Base-by-base conservation (phyloP, 164 flowering plant species). In the Vitis labrusca region DNA sequence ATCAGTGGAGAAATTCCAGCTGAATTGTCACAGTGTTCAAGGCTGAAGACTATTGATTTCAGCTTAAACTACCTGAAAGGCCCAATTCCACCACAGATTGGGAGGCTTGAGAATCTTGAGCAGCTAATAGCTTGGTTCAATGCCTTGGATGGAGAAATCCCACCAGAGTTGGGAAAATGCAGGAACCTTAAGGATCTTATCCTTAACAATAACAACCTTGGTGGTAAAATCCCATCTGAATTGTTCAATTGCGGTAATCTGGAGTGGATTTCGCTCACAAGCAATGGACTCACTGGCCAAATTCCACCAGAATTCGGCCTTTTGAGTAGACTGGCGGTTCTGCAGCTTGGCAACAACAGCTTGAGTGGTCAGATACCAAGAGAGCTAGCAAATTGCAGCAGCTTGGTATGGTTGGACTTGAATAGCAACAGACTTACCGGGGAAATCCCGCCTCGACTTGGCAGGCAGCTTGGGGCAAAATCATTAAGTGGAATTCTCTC, bases 101-200 rank as follows among this genome's bases (percentile, higher is more conserved):
- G 98, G 10, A 73, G 65, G 73, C 91, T 94, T 3, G 74, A 78
- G 69, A 84, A 90, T 63, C 87, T 94, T 1, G 97, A 92, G 85
- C 91, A 87, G 66, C 66, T 94, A 16, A 87, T 92, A 61, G 97
- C 93, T 2, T 94, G 98, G 98, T 92, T 80, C 77, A 94, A 94
- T 73, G 81, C 84, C 9, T 73, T 94, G 76, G 80, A 76, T n/a
- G 98, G 97, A 9, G 73, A 52, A 37, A 86, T 94, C 62, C 98
- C 98, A 7, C 74, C 84, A 27, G 90, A 92, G 73, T 32, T 93
- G 50, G 97, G 98, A 19, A 81, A 80, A 17, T 89, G 91, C 73
- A 73, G 72, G 71, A 88, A 77, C 9, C 84, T 91, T 19, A 90
- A 85, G 78, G 85, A 85, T 74, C 86, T 93, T 12, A 91, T 93